Conservation (phyloP, 345 rosid species). For the Sisymbrium irio region DNA sequence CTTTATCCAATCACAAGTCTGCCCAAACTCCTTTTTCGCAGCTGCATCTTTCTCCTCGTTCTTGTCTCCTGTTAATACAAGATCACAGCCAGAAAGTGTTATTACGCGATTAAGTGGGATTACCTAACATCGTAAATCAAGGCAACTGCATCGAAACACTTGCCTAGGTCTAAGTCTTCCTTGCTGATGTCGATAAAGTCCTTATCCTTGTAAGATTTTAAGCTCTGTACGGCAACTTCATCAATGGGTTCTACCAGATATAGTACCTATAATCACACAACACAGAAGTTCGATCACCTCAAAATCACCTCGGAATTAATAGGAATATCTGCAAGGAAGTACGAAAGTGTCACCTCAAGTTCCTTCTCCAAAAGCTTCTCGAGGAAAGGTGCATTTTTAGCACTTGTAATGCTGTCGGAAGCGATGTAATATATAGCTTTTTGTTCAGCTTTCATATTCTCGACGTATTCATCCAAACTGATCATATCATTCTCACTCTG, state of each 20-base stretch:
- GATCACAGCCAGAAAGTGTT: conserved; percentile 16
- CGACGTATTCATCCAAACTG: conserved; percentile 96
- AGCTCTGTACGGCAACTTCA: conserved; percentile 86
- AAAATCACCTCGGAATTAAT: conserved; percentile 7
- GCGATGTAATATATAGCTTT: conserved; percentile 90
- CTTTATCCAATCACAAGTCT: conserved; percentile 96
- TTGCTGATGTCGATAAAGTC: conserved; percentile 94
- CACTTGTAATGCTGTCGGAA: conserved; percentile 84
- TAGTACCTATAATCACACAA: conserved; percentile 53
- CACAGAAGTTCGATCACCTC: conserved; percentile 9
- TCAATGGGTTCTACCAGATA: conserved; percentile 90
- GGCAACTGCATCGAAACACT: conserved; percentile 11
- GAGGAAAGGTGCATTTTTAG: conserved; percentile 90
- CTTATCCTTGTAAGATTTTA: conserved; percentile 93
- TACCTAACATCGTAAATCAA: background rate
- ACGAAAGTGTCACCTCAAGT: conserved; percentile 50
- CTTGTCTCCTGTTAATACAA: conserved; percentile 64
- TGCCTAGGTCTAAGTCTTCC: conserved; percentile 95
- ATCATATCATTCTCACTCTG: conserved; percentile 92
- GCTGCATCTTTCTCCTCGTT: conserved; percentile 84
- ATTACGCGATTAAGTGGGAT: conserved; percentile 2
- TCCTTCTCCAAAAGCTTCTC: conserved; percentile 85
- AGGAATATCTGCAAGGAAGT: background rate
- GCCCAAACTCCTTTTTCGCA: conserved; percentile 76
- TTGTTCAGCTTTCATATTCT: conserved; percentile 95